These are phyloP conservation scores for Microcos paniculata DNA, from an alignment of 345 rosid genomes.

Conservation along the genomic window DNA sequence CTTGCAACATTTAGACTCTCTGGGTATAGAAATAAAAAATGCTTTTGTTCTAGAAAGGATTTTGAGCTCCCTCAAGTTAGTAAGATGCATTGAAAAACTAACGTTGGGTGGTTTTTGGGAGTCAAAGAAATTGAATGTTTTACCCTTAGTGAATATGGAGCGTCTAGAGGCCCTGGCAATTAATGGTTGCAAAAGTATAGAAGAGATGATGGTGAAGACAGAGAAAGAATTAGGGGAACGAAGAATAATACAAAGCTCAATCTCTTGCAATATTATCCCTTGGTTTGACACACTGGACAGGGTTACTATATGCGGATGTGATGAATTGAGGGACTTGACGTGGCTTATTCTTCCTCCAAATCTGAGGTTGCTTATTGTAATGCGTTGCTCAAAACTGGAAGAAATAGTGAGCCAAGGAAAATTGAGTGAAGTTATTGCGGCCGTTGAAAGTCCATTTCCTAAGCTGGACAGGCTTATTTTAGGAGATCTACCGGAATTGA, in stretches of 20 bases:
- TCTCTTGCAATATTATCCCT: no score
- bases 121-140: background rate
- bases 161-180: background rate
- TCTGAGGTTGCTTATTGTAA: slow-evolving; percentile 14
- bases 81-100: background rate
- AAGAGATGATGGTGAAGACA: background rate
- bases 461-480: no score
- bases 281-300: background rate
- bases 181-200: no score
- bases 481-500: no score
- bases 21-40: background rate
- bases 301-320: background rate
- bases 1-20: background rate
- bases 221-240: background rate
- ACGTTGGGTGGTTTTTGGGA: background rate
- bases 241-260: no score
- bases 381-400: background rate
- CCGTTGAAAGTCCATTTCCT: no score
- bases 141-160: background rate
- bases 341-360: background rate
- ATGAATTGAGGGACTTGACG: background rate
- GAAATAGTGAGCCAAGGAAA: no score
- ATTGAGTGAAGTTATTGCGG: no score
- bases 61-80: background rate
- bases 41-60: background rate